A percentile compares a stretch with the other conserved stretches of the same genome.
phyloP scores from a whole-genome alignment of 805 yeast genomes.

The Henningerozyma blattae region DNA sequence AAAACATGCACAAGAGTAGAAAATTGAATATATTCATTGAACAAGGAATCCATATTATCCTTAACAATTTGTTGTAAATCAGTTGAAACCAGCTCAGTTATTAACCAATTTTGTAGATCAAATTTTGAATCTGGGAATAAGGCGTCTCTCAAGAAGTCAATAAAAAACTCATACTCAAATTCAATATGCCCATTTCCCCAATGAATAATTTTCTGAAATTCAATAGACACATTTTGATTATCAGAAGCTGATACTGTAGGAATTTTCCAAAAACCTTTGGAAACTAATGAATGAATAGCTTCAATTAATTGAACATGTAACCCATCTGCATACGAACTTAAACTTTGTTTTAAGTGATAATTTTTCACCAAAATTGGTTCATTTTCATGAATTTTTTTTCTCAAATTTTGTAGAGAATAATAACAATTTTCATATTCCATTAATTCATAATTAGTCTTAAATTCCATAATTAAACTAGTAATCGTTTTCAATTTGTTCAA shows the following conservation, averaged over 20 bases:
- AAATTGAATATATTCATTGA: no score
- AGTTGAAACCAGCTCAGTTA: constrained; percentile 13
- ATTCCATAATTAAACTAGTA: constrained; percentile 16
- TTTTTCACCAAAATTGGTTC: constrained; percentile 10
- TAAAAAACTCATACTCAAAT: constrained; percentile 12
- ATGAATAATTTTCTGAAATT: constrained; percentile 4
- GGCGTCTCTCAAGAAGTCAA: constrained; percentile 8
- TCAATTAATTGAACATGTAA: constrained; percentile 16
- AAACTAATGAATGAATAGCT: constrained; percentile 8
- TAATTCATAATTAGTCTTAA: constrained; percentile 17
- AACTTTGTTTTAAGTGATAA: constrained; percentile 19
- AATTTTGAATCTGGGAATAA: constrained; percentile 10
- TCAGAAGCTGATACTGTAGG: no score
- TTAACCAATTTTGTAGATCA: constrained; percentile 16
- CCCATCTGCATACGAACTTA: constrained; percentile 15
- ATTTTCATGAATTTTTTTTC: constrained; percentile 13
- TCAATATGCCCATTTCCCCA: constrained; percentile 6
- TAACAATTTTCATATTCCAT: constrained; percentile 24
- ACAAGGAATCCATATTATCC: constrained; percentile 7
- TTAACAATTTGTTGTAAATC: constrained; percentile 14
- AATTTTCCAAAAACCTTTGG: constrained; percentile 16
- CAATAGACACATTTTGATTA: constrained; percentile 5
- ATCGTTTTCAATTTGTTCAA: constrained; percentile 10
- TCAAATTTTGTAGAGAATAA: constrained; percentile 17
- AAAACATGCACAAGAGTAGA: no score